Base-by-base conservation (phyloP, 495 filamentous ascomycete genomes). In the Chaetomium fimeti region DNA sequence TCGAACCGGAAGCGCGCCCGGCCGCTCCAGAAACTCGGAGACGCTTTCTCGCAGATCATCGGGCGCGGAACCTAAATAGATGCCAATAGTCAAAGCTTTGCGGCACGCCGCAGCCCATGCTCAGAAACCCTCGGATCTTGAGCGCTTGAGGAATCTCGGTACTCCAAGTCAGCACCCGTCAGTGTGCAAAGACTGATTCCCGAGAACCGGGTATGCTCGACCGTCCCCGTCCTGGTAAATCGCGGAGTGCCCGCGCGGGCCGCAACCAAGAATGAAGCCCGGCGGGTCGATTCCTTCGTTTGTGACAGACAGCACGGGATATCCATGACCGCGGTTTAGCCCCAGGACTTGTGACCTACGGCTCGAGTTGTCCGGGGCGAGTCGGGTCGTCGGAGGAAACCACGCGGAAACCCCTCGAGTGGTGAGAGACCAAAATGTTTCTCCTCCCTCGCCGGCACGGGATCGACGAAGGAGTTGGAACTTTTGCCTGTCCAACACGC, bases 191-290 rank as follows among this genome's bases (percentile, higher is more conserved):
- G 32, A 36, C 32, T 9, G 32, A 36, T 42, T 29, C 40, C 40
- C 25, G 57, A 24, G 28, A 18, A 22, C 24, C 22, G 15, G 12
- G 22, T 27, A 28, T 18, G 24, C 24, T 38, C n/a, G 24, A 56
- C 18, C 2, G 38, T 5, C 20, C 45, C 22, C 18, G 47, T 28
- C 22, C 59, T 43, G 11, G 59, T 25, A 29, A 16, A 27, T 15
- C 25, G 45, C 40, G 29, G 47, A 61, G 32, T 3, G 45, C 47
- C 49, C 15, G 36, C 36, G 48, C 49, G 48, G 49, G 15, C 60
- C 22, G 36, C 36, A 54, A 54, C 24, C 60, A 45, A 32, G 24
- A 8, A 28, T 16, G 8, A 11, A 28, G 27, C 8, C 24, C 36
- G 25, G 36, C 24, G 24, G 49, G 1, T 54, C 29, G 49, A 40